Evolutionary conservation across 2,329 filamentous ascomycete species (phyloP), one percentile per base, ranked within the genome.

Genomic region (Ophiostoma novo-ulmi): DNA sequence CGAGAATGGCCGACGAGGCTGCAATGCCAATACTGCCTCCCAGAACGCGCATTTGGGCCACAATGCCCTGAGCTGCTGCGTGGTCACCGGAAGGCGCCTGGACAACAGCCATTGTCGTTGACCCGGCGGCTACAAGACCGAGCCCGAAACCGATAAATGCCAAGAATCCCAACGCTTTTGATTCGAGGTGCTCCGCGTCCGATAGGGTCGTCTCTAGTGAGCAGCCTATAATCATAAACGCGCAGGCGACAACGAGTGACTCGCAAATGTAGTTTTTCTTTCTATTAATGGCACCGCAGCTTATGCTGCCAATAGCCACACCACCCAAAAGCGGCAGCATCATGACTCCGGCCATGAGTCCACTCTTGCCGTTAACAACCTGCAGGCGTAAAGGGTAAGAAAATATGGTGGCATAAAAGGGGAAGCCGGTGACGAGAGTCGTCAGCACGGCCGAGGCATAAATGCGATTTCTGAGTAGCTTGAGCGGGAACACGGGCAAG

Each of bases 1-100:
- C 79, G 4, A 85, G 74, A 20, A 86, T 79, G 20, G 82, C 82
- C 0, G 85, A 82, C 26, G 84, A 86, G 1, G 82, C 80, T 2
- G 85, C 83, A 69, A 87, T 85, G 3, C 85, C 85, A 38, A 87
- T 77, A 71, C 84, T 85, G 6, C 85, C 85, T 5, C 85, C 85
- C 0, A 86, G 78, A 31, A 87, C 81, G 41, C 85, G 80, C 35
- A 81, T 76, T 70, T 87, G 84, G 0, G 84, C 82, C 14, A 86
- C 75, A 55, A 87, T 82, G 0, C 84, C 85, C 73, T 87, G 85
- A 0, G 84, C 83, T 1, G 72, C 72, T 1, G 74, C 83, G 72
- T 83, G 82, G 39, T 86, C 82, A 39, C 76, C 75, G 14, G 80
- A 76, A 0, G 82, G 79, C 14, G 82, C 78, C 73, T 84, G 82